Evolutionary conservation across 495 filamentous ascomycete species (phyloP).

Genomic region (Penicillium roqueforti): DNA sequence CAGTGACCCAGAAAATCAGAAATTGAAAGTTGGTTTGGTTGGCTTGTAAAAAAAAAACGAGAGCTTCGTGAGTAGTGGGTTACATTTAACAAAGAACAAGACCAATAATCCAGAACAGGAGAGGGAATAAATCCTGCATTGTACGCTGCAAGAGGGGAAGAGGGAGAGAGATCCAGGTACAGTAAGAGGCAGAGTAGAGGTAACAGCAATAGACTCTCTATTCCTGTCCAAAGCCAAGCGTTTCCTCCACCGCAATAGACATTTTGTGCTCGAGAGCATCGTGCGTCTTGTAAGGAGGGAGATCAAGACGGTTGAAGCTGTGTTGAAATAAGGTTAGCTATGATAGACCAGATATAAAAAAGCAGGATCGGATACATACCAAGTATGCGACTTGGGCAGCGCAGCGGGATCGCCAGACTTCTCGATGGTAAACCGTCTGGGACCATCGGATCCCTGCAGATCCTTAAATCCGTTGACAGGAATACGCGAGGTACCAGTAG

Average conservation of each 20-base stretch:
- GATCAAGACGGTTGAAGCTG: conserved; percentile 96
- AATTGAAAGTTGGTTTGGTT: conserved; percentile 4
- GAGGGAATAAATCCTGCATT: conserved; percentile 9
- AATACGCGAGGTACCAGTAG: conserved; percentile 95
- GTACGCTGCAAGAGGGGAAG: not conserved
- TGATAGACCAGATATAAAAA: conserved; percentile 3
- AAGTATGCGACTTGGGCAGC: conserved; percentile 95
- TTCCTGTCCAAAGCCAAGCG: conserved; percentile 98
- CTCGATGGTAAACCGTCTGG: conserved; percentile 94
- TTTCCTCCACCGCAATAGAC: conserved; percentile 96
- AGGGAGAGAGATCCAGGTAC: conserved; percentile 2
- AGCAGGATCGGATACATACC: conserved; percentile 54
- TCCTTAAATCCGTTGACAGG: conserved; percentile 99
- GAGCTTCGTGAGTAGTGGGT: conserved; percentile 10
- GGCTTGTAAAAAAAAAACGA: conserved; percentile 1
- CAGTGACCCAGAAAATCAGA: not conserved
- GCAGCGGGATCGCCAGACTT: conserved; percentile 88
- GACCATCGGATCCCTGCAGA: conserved; percentile 94
- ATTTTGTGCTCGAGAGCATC: conserved; percentile 83
- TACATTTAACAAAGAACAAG: conserved; percentile 10
- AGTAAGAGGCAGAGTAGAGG: conserved; percentile 2
- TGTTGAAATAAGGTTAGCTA: conserved; percentile 15
- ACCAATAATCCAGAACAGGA: conserved; percentile 5
- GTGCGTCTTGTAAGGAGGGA: conserved; percentile 87
- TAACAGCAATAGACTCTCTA: conserved; percentile 38